A percentile compares a stretch with the other conserved stretches of the same genome.
Evolutionary conservation across 495 filamentous ascomycete genomes (phyloP).

Genomic region (Neurospora sp.): DNA sequence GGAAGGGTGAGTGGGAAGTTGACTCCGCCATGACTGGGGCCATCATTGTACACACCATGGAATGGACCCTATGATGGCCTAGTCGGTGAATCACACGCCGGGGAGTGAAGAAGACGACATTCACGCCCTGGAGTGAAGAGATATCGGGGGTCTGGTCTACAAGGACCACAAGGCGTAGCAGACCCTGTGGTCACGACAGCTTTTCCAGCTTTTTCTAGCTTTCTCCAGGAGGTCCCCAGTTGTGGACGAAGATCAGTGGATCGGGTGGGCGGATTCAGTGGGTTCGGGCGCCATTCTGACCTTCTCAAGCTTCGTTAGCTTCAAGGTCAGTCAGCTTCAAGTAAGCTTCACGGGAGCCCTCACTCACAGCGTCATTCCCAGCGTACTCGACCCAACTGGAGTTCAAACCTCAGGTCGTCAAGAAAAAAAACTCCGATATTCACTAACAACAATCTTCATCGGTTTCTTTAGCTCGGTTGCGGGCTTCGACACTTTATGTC

Average conservation of each 20-base stretch:
- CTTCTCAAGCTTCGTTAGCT: background rate
- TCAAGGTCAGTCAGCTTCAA: background rate
- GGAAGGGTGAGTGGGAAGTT: background rate
- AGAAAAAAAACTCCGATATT: background rate
- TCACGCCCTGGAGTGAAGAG: background rate
- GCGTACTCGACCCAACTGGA: background rate
- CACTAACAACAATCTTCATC: background rate
- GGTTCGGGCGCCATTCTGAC: background rate
- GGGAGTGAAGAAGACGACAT: background rate
- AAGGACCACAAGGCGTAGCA: background rate
- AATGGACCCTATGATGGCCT: background rate
- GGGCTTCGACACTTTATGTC: too few species aligned
- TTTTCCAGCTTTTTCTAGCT: background rate
- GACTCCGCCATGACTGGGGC: background rate
- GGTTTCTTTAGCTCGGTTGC: background rate
- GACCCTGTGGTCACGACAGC: background rate
- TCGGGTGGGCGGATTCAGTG: background rate
- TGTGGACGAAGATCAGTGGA: background rate
- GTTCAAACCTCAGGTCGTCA: background rate
- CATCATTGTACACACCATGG: background rate
- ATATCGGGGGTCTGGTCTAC: background rate
- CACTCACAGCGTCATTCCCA: background rate
- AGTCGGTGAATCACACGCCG: background rate
- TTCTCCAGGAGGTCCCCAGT: background rate
- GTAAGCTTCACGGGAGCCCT: background rate